Base-by-base conservation (phyloP, 2,329 filamentous ascomycete genomes). In the Trichoderma simmonsii region DNA sequence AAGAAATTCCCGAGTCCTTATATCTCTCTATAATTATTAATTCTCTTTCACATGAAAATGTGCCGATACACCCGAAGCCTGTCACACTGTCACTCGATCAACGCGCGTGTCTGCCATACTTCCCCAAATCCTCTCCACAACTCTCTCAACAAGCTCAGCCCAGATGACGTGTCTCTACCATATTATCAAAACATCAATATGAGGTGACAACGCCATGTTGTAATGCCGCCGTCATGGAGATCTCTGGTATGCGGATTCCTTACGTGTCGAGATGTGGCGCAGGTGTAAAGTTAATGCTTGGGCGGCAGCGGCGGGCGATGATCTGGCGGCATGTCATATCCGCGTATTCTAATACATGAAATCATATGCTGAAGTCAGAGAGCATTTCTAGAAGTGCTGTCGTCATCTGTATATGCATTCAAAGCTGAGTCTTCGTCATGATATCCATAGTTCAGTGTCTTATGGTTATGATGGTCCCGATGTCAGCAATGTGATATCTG, bases 171-270 rank as follows among this genome's bases (percentile, higher is more conserved):
- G 32, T 54, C 8, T 26, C 30, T 28, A 24, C 6, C 28, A n/a
- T 14, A 28, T 34, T n/a, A 6, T 30, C 56, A 9, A 34, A 6
- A 34, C 6, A 15, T 28, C 24, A n/a, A 62, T n/a, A 51, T 36
- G 66, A 51, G 24, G 57, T 62, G 57, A 62, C 57, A 59, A 43
- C 66, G 56, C 66, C 57, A 62, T 67, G 51, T 11, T 57, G 57
- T 61, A 70, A 70, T 70, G 15, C 5, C 36, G 36, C 57, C 66
- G 66, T 70, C 66, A 70, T 62, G 11, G 26, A 36, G 48, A 61
- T 62, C 57, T 18, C 26, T 34, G 57, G 57, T 26, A 70, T 70
- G 28, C 36, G 36, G 8, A 62, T 51, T 26, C 28, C 48, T 70
- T 61, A n/a, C 66, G 57, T 9, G 57, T 54, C 48, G 34, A n/a